These are phyloP conservation scores for Wallacemonas sp. DNA, from an alignment of 208 protist genomes.

Conservation along the genomic window DNA sequence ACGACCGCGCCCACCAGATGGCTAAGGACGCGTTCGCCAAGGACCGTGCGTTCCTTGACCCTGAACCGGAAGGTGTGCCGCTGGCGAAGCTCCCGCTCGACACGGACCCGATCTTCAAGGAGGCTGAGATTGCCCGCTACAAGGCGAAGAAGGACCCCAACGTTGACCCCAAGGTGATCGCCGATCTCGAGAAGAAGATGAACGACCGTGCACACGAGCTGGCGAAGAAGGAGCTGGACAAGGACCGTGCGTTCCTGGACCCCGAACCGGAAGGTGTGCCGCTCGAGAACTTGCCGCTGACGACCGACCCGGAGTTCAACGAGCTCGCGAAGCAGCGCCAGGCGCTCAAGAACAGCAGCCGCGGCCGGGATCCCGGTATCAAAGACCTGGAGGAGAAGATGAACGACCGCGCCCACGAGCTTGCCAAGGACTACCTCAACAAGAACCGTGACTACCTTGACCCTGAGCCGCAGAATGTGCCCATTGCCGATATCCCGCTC, in stretches of 20 bases:
- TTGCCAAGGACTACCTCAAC: slow-evolving; percentile 60
- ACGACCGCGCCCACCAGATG: slow-evolving; percentile 60
- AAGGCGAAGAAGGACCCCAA: slow-evolving; percentile 50
- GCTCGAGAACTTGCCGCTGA: slow-evolving; percentile 56
- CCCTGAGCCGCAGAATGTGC: slow-evolving; percentile 62
- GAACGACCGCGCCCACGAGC: slow-evolving; percentile 71
- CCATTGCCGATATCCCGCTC: slow-evolving; percentile 58
- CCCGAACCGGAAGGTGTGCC: slow-evolving; percentile 83
- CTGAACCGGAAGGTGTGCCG: slow-evolving; percentile 68
- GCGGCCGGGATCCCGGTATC: slow-evolving; percentile 32
- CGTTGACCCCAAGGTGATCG: slow-evolving; percentile 32
- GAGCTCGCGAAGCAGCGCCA: slow-evolving; percentile 68
- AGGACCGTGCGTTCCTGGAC: slow-evolving; percentile 70
- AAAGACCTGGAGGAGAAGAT: slow-evolving; percentile 71
- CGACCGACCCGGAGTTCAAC: slow-evolving; percentile 62
- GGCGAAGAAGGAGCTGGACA: slow-evolving; percentile 48
- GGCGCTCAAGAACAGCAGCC: slow-evolving; percentile 54
- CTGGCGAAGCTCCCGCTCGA: slow-evolving; percentile 71
- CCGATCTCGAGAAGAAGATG: slow-evolving; percentile 54
- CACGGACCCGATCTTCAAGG: slow-evolving; percentile 74
- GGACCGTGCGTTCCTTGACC: slow-evolving; percentile 70
- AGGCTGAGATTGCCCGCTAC: slow-evolving; percentile 70
- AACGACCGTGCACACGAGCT: slow-evolving; percentile 60
- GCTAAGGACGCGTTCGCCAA: slow-evolving; percentile 65
- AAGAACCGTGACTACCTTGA: slow-evolving; percentile 74